Percentiles rank a stretch among this genome's conserved stretches.
These are phyloP conservation scores for Misopates orontium DNA, from an alignment of 257 asterid species.

Conservation along the genomic window DNA sequence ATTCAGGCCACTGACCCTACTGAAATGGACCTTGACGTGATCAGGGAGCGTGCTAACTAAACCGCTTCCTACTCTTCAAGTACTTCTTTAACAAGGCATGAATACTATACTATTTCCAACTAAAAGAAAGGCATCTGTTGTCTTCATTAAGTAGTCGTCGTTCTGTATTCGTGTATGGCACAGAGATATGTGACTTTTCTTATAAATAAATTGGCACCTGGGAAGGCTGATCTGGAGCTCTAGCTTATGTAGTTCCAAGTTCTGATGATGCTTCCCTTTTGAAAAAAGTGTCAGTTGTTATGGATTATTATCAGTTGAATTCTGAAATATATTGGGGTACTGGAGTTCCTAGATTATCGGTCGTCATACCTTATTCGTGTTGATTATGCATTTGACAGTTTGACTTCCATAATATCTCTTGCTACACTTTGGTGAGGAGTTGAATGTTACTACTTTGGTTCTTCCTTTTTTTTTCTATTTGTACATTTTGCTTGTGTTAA, in stretches of 20 bases:
- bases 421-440: too few species aligned
- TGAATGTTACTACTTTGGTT: too few species aligned
- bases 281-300: neutral
- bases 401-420: too few species aligned
- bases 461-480: too few species aligned
- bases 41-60: slow-evolving; percentile 45
- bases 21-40: slow-evolving; percentile 50
- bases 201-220: neutral
- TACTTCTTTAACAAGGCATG: neutral
- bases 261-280: neutral
- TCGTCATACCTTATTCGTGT: too few species aligned
- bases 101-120: neutral
- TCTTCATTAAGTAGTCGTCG: neutral
- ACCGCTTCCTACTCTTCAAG: neutral
- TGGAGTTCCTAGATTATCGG: too few species aligned
- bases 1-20: slow-evolving; percentile 55
- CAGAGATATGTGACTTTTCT: neutral
- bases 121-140: neutral
- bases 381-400: too few species aligned
- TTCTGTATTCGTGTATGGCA: neutral
- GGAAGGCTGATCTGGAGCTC: neutral
- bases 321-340: neutral
- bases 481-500: too few species aligned
- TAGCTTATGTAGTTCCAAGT: neutral
- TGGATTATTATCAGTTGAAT: neutral